phyloP scores from a whole-genome alignment of 83 land plant genomes.

The Picea mariana region DNA sequence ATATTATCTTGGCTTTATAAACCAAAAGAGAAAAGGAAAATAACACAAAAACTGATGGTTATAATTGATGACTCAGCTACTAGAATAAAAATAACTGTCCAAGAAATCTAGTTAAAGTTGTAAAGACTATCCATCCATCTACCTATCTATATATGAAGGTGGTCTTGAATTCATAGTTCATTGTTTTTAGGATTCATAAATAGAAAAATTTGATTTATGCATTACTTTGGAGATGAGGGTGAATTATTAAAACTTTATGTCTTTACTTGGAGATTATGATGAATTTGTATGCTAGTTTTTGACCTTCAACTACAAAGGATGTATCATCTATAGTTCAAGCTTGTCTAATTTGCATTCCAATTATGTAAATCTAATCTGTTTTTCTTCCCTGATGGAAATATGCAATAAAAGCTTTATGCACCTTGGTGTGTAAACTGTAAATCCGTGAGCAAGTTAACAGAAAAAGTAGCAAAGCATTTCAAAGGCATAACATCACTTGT shows the following conservation, averaged over 20 bases:
- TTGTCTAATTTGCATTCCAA: background rate
- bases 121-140: background rate
- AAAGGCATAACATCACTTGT: constrained; percentile 64
- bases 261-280: too few relatives aligned
- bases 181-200: background rate
- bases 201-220: background rate
- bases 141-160: background rate
- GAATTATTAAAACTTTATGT: background rate
- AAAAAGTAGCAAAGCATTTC: constrained; percentile 82
- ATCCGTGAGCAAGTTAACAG: constrained; percentile 62
- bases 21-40: background rate
- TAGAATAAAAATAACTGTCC: background rate
- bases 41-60: background rate
- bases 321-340: background rate
- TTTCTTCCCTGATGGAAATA: background rate
- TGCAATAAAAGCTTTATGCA: constrained; percentile 55
- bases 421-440: constrained; percentile 92
- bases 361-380: constrained; percentile 5
- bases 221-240: background rate
- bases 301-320: background rate
- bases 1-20: background rate
- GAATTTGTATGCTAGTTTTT: background rate
- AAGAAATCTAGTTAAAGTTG: background rate
- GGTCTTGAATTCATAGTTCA: background rate
- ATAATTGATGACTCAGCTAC: background rate